Evolutionary conservation across 2,329 filamentous ascomycete genomes (phyloP), one percentile per base, ranked within the genome.

Genomic region (Cryphonectria parasitica): DNA sequence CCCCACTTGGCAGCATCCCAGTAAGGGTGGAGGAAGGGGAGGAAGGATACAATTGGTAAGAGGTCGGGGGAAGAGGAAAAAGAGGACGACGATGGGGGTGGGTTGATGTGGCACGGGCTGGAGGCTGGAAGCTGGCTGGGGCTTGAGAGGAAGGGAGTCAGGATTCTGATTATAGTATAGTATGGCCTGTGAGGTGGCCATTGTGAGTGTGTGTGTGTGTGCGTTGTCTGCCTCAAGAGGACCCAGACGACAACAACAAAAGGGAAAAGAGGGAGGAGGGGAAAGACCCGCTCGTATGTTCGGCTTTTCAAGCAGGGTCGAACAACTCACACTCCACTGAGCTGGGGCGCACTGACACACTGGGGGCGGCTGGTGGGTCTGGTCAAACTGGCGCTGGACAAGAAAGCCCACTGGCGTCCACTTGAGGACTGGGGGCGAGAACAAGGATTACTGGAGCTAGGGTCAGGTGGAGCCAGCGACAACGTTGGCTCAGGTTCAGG

Each of bases 271-370:
- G 22, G 22, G 17, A 22, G 22, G 34, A 17, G 25, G 25, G 11
- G 36, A 1, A 10, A 8, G 58, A 39, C 58, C 58, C 58, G 58
- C 58, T 61, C 58, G 19, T 39, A 36, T 61, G 58, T 39, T 61
- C 58, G 58, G 31, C 22, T 39, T 58, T 58, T 34, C 54, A 58
- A 31, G 15, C 54, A 58, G 54, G 54, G 25, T 58, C 54, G 54
- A 58, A 39, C 54, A 31, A 10, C 25, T 60, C 56, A 5, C 56
- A 22, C 56, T 36, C 56, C 56, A 60, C 56, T 8, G 56, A 11
- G 56, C 56, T 36, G 56, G 58, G 58, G 58, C 34, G 58, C 58
- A 61, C 34, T 39, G 58, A 39, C 58, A 61, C 58, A 39, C 31
- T 39, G 58, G 58, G 58, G 31, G 31, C 58, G 58, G 15, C 34